phyloP scores from a whole-genome alignment of 2,329 filamentous ascomycete genomes.

The Fusarium illudens region DNA sequence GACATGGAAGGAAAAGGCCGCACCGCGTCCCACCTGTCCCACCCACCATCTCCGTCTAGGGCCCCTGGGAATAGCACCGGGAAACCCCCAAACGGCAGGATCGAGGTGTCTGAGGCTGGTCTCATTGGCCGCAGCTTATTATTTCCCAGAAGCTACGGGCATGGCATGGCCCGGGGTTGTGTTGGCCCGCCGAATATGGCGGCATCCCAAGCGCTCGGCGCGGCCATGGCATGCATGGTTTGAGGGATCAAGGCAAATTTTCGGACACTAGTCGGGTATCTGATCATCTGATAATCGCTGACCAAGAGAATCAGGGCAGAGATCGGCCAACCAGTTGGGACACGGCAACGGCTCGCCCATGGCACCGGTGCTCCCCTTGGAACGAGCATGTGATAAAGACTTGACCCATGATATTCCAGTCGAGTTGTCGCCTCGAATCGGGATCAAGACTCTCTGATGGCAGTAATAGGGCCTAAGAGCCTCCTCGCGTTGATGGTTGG shows the following conservation, averaged over 20 bases:
- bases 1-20: conserved; percentile 6
- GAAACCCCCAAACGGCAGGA: background rate
- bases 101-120: background rate
- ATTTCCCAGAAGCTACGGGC: conserved; percentile 1
- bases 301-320: conserved; percentile 1
- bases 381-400: background rate
- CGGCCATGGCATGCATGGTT: background rate
- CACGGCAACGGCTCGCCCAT: background rate
- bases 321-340: conserved; percentile 2
- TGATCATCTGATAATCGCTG: conserved; percentile 23
- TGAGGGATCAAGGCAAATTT: background rate
- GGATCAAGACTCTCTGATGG: background rate
- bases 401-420: background rate
- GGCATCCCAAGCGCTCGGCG: conserved; percentile 3
- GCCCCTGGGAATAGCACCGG: conserved; percentile 5
- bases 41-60: too few species aligned
- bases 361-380: background rate
- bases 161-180: background rate
- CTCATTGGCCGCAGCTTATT: conserved; percentile 14
- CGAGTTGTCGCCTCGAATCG: background rate
- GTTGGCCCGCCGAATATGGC: conserved; percentile 6
- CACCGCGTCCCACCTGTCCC: conserved; percentile 6
- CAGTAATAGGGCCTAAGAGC: background rate
- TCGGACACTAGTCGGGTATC: conserved; percentile 14
- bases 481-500: background rate